phyloP scores from a whole-genome alignment of 2,329 filamentous ascomycete genomes.

The Sporothrix protearum region DNA sequence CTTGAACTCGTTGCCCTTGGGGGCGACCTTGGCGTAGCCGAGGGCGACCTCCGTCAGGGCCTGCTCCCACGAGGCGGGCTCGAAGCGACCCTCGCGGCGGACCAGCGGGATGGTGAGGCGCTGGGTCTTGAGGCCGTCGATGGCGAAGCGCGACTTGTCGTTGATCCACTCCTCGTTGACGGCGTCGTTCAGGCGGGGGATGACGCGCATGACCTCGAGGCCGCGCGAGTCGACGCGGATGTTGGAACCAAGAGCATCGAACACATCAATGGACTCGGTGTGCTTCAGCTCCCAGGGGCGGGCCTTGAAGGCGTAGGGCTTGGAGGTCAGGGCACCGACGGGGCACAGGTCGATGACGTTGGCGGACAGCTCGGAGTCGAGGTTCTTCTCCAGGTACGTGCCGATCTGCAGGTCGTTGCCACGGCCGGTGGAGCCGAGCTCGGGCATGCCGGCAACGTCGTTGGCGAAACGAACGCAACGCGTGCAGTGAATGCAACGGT shows the following conservation, averaged over 20 bases:
- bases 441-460: conserved; percentile 91
- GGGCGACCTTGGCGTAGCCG: conserved; percentile 73
- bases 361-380: conserved; percentile 91
- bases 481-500: conserved; percentile 98
- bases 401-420: conserved; percentile 98
- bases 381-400: conserved; percentile 90
- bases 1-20: conserved; percentile 93
- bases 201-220: conserved; percentile 90
- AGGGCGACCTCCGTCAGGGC: conserved; percentile 81
- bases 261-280: conserved; percentile 91
- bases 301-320: conserved; percentile 95
- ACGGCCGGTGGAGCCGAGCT: conserved; percentile 89
- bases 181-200: conserved; percentile 93
- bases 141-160: conserved; percentile 95
- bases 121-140: conserved; percentile 94
- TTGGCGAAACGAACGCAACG: conserved; percentile 97
- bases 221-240: conserved; percentile 91
- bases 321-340: conserved; percentile 92
- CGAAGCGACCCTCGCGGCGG: conserved; percentile 83
- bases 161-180: conserved; percentile 99
- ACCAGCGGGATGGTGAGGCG: conserved; percentile 89
- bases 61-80: conserved; percentile 93
- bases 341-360: conserved; percentile 99
- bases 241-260: conserved; percentile 88
- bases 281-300: conserved; percentile 97